Evolutionary conservation across 306 rosid species (phyloP).

Genomic region (Quercus glauca): DNA sequence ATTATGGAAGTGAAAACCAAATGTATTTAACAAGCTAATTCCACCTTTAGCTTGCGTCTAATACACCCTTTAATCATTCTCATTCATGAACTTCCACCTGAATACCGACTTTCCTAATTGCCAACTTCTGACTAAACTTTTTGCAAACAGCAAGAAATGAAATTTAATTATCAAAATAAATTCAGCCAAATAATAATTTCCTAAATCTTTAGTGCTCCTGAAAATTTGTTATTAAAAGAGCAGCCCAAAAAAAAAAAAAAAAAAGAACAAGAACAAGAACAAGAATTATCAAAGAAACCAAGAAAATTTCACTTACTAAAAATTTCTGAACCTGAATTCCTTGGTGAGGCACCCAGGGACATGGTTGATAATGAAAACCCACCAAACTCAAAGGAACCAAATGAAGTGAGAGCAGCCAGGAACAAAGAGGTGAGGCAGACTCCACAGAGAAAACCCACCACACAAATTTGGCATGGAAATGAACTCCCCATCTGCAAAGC

Average conservation of each 20-base stretch:
- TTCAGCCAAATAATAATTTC: not conserved
- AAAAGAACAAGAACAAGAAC: not conserved
- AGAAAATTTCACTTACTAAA: constrained; percentile 46
- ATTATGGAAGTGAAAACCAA: constrained; percentile 23
- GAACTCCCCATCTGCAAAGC: constrained; percentile 85
- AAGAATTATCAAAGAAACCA: not conserved
- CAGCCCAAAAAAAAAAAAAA: not conserved
- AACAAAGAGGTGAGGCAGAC: constrained; percentile 71
- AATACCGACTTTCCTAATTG: constrained; percentile 1
- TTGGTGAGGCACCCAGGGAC: constrained; percentile 35
- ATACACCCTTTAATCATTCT: constrained; percentile 38
- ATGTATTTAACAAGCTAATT: constrained; percentile 38
- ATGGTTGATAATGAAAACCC: constrained; percentile 50
- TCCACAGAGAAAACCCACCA: constrained; percentile 84
- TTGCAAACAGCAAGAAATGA: constrained; percentile 15
- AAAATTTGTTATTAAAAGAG: not conserved
- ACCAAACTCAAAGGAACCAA: constrained; percentile 57
- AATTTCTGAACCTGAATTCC: constrained; percentile 42
- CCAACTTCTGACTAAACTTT: constrained; percentile 2
- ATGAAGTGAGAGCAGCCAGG: constrained; percentile 74
- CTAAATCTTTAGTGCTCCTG: not conserved
- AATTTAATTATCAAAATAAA: not conserved
- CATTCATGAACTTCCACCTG: not conserved
- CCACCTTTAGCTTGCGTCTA: constrained; percentile 41
- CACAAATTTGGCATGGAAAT: constrained; percentile 86